Evolutionary conservation across 805 yeast species (phyloP), one percentile per base, ranked within the genome.

Genomic region (Candida namnaoensis): DNA sequence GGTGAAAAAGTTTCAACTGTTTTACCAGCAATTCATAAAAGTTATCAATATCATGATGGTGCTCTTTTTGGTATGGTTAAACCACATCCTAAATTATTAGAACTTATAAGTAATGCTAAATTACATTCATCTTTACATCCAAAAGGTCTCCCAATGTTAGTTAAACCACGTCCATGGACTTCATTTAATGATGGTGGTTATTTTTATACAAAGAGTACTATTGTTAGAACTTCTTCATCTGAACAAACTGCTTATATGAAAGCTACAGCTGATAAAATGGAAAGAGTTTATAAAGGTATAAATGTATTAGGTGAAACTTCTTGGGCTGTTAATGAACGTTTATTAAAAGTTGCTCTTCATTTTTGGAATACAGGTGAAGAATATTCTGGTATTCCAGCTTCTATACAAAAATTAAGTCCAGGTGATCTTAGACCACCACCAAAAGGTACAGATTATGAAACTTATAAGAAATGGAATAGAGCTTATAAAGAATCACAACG

Each of bases 1-100:
- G 82, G 84, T 10, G 63, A 76, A 40, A 58, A 58, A 1, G 82
- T 85, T n/a, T 62, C 63, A 30, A 95, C 90, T 19, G 67, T 73
- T 34, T 91, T 88, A 7, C 96, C 97, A 2, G 98, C 98, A 1
- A 84, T 93, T 53, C 80, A 79, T 45, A 98, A 93, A 56, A 76
- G 88, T 5, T 90, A 86, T 60, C 95, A 87, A 60, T 88, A 82
- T 53, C 74, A 76, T 38, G 74, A 74, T 41, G 96, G 97, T 33
- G 76, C 77, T 45, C 82, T 81, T 54, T 64, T 88, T 26, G 99
- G 99, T 36, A 80, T 90, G 9, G 65, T 93, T 43, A 81, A 79
- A 46, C 65, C 87, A 9, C 96, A 93, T 60, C 76, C 76, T 46
- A 70, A 74, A 11, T 71, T 93, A 39, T 74, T 82, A 4, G 70